phyloP scores from a whole-genome alignment of 2,329 filamentous ascomycete species.

The Amauroascus verrucosus region DNA sequence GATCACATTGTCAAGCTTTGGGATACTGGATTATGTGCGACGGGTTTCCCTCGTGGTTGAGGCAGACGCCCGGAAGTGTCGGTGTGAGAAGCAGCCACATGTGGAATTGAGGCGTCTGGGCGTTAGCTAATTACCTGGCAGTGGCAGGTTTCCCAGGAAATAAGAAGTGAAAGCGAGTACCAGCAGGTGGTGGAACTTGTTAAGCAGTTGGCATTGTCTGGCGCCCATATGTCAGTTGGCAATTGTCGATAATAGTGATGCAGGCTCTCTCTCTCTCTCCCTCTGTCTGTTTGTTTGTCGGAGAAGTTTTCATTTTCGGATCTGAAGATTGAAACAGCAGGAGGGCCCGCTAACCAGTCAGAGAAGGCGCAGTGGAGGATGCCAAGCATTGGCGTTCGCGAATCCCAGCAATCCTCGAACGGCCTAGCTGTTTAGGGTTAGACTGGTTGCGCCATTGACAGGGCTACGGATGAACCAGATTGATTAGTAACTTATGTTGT shows the following conservation, averaged over 20 bases:
- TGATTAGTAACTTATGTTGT: neutral
- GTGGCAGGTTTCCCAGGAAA: neutral
- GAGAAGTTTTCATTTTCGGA: neutral
- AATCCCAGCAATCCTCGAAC: neutral
- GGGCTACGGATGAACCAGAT: neutral
- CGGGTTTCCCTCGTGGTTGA: neutral
- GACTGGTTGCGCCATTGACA: neutral
- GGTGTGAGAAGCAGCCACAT: slow-evolving; percentile 1
- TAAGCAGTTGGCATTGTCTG: neutral
- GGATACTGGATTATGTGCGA: too few relatives aligned
- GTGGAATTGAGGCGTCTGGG: neutral
- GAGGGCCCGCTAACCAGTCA: neutral
- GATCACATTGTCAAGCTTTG: too few relatives aligned
- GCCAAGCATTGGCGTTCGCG: neutral
- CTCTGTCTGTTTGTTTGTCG: neutral
- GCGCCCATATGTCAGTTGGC: too few relatives aligned
- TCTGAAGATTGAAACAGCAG: neutral
- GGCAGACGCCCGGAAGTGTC: neutral
- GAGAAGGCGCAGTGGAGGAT: neutral
- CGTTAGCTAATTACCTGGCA: neutral
- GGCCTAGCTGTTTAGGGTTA: neutral
- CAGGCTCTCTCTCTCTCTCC: neutral
- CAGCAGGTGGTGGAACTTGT: neutral
- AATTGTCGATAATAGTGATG: too few relatives aligned
- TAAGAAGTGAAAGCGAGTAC: too few relatives aligned